These are phyloP conservation scores for Cydonia oblonga DNA, from an alignment of 331 rosid species.

Conservation along the genomic window DNA sequence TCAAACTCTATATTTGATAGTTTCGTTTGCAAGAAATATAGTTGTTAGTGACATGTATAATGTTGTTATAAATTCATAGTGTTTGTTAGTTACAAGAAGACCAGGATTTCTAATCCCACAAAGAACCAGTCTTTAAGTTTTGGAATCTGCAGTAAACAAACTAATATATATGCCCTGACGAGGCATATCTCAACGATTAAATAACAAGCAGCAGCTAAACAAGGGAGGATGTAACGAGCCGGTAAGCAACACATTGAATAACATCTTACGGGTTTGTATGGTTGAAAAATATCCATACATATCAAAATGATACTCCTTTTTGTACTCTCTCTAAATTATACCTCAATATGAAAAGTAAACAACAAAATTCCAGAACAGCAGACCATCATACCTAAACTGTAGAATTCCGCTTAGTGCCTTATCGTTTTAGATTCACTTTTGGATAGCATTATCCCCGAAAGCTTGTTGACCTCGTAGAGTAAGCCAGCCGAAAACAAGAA, in stretches of 20 bases:
- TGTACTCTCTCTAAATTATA: constrained; percentile 2
- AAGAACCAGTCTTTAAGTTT: no score
- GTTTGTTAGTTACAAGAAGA: no score
- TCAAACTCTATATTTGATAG: no score
- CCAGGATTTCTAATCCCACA: no score
- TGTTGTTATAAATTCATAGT: no score
- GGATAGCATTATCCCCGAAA: constrained; percentile 44
- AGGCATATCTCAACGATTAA: no score
- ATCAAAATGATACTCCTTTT: constrained; percentile 7
- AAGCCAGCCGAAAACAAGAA: constrained; percentile 73
- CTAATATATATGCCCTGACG: no score
- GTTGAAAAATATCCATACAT: constrained; percentile 11
- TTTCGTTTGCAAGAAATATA: no score
- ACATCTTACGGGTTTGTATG: background rate
- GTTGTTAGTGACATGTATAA: no score
- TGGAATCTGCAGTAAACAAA: no score
- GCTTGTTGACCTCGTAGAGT: constrained; percentile 70
- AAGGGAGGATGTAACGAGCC: no score
- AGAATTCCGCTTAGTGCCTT: constrained; percentile 30
- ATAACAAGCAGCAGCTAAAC: no score
- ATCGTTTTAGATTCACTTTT: constrained; percentile 54
- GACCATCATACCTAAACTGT: background rate
- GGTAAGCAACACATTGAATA: background rate
- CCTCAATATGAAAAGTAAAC: background rate
- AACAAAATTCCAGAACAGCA: background rate